These are phyloP conservation scores for Leccinum pseudoinsigne DNA, from an alignment of 1,284 basidiomycete species.

Conservation along the genomic window DNA sequence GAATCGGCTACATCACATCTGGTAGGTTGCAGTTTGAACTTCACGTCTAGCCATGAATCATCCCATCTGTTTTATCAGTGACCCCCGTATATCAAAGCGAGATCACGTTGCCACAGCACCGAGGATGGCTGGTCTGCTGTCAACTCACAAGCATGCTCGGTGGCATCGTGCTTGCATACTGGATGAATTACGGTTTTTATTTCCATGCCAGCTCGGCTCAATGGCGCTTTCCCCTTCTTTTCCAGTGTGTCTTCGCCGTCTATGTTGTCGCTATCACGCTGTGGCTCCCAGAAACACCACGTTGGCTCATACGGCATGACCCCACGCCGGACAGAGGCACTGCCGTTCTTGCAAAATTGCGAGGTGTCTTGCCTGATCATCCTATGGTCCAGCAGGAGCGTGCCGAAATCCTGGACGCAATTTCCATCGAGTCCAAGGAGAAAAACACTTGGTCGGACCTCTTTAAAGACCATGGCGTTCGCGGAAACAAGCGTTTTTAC, in stretches of 20 bases:
- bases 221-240: slow-evolving; percentile 19
- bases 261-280: slow-evolving; percentile 14
- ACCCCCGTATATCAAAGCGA: slow-evolving; percentile 20
- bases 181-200: slow-evolving; percentile 21
- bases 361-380: slow-evolving; percentile 9
- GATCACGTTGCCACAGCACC: slow-evolving; percentile 17
- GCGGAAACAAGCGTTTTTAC: slow-evolving; percentile 16
- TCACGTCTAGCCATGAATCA: neutral
- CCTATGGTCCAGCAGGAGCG: slow-evolving; percentile 12
- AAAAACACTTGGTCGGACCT: slow-evolving; percentile 15
- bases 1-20: slow-evolving; percentile 21
- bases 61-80: slow-evolving; percentile 6
- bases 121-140: slow-evolving; percentile 19
- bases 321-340: slow-evolving; percentile 13
- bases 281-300: slow-evolving; percentile 21
- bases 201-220: slow-evolving; percentile 15
- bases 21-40: neutral
- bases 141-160: slow-evolving; percentile 19
- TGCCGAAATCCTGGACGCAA: slow-evolving; percentile 13
- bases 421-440: slow-evolving; percentile 13
- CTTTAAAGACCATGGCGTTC: slow-evolving; percentile 15
- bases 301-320: slow-evolving; percentile 20
- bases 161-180: slow-evolving; percentile 16
- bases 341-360: slow-evolving; percentile 15
- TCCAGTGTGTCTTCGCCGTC: slow-evolving; percentile 17